These are phyloP conservation scores for Thalassiosira livingstoniorum DNA, from an alignment of 352 stramenopile genomes.

Conservation along the genomic window DNA sequence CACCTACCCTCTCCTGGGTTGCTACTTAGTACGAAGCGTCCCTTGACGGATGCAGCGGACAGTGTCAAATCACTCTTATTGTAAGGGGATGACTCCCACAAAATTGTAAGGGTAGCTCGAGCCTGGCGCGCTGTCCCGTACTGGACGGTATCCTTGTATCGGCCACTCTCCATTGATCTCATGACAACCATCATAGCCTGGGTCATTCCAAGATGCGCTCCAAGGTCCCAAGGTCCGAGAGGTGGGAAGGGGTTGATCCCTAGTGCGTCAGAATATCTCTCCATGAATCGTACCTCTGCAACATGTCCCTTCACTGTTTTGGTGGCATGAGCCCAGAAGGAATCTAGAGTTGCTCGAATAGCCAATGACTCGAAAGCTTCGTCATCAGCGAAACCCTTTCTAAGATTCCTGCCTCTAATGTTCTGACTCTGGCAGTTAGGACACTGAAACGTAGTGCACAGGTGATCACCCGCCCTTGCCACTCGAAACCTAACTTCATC, in stretches of 20 bases:
- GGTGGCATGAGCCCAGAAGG: slow-evolving; percentile 7
- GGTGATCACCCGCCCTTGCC: slow-evolving; percentile 38
- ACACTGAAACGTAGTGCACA: slow-evolving; percentile 33
- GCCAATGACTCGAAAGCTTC: slow-evolving; percentile 18
- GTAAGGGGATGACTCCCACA: slow-evolving; percentile 38
- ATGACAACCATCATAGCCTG: slow-evolving; percentile 23
- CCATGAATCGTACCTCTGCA: slow-evolving; percentile 17
- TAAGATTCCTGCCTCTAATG: slow-evolving; percentile 13
- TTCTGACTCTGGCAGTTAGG: slow-evolving; percentile 40
- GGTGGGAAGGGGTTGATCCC: slow-evolving; percentile 3
- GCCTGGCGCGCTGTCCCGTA: slow-evolving; percentile 25
- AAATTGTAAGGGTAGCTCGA: slow-evolving; percentile 16
- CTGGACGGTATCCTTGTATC: slow-evolving; percentile 14
- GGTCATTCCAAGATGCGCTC: slow-evolving; percentile 17
- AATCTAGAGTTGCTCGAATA: slow-evolving; percentile 16
- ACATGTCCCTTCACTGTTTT: slow-evolving; percentile 18
- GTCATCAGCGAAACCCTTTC: background rate
- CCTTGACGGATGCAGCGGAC: slow-evolving; percentile 6
- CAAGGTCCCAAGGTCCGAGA: slow-evolving; percentile 14
- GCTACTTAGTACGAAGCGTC: slow-evolving; percentile 29
- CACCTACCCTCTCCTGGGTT: slow-evolving; percentile 33
- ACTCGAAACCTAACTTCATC: slow-evolving; percentile 26
- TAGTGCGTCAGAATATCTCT: background rate
- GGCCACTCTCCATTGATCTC: slow-evolving; percentile 25
- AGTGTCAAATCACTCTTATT: slow-evolving; percentile 23